Conservation (phyloP, 1,284 basidiomycete genomes). For the Erythrobasidium hasegawianum region DNA sequence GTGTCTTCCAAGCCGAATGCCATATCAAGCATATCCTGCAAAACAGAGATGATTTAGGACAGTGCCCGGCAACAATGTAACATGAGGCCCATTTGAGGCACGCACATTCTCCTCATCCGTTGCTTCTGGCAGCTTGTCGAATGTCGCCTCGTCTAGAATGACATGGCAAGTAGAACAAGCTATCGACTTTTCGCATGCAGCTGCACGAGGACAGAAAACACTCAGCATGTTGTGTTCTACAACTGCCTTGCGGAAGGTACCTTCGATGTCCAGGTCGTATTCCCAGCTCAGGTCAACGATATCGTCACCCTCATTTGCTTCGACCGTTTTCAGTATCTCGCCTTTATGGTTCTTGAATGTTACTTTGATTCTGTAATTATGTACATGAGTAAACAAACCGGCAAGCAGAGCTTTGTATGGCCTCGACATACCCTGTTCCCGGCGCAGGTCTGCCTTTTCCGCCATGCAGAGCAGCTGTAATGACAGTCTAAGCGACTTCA, state of each 20-base stretch:
- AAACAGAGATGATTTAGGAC: neutral
- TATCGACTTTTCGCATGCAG: conserved; percentile 92
- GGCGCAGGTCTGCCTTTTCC: conserved; percentile 58
- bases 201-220: conserved; percentile 52
- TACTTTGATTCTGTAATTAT: conserved; percentile 16
- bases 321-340: conserved; percentile 73
- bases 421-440: conserved; percentile 59
- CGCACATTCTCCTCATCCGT: conserved; percentile 80
- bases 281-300: conserved; percentile 88
- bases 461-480: conserved; percentile 50
- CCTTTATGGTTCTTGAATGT: conserved; percentile 90
- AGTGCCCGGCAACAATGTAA: too few species aligned
- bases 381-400: conserved; percentile 6
- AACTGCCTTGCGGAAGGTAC: conserved; percentile 48
- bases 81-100: neutral
- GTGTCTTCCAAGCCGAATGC: conserved; percentile 96
- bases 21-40: conserved; percentile 90
- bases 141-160: conserved; percentile 75
- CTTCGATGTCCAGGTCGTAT: conserved; percentile 96
- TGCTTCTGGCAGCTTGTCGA: conserved; percentile 81
- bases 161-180: conserved; percentile 98
- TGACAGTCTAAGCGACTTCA: too few species aligned
- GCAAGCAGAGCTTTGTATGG: neutral
- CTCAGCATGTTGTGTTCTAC: neutral
- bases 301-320: conserved; percentile 92